Percentiles rank a stretch among this genome's conserved stretches.
Conservation (phyloP, 306 rosid species). For the Rosa multiflora region DNA sequence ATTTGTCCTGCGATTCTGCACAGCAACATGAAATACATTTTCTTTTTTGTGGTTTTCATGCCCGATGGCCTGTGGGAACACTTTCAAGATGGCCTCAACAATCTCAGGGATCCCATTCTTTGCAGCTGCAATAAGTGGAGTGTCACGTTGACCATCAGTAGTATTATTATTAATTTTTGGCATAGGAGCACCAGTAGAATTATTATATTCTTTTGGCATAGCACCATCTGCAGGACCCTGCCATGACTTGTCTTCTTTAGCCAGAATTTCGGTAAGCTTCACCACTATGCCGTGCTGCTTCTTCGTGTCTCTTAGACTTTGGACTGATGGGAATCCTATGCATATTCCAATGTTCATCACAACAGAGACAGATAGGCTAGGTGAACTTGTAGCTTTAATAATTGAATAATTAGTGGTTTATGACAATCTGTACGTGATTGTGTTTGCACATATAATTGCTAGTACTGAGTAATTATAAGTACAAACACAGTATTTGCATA, state of each 20-base stretch:
- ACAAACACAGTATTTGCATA: neutral
- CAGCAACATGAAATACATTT: slow-evolving; percentile 16
- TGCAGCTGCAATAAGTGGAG: slow-evolving; percentile 15
- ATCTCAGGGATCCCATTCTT: slow-evolving; percentile 20
- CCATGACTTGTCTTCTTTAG: slow-evolving; percentile 5
- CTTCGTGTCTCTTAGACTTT: neutral
- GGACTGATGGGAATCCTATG: neutral
- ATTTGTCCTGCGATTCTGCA: neutral
- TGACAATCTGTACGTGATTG: too few relatives aligned
- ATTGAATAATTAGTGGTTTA: too few relatives aligned
- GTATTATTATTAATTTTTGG: neutral
- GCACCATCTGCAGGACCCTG: neutral
- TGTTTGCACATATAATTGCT: too few relatives aligned
- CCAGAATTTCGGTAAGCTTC: neutral
- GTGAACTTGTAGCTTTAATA: too few relatives aligned
- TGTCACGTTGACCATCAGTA: neutral
- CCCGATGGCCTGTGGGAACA: slow-evolving; percentile 14
- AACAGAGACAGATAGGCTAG: neutral
- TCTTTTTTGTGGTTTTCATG: slow-evolving; percentile 5
- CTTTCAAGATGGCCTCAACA: neutral
- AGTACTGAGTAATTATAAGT: too few relatives aligned
- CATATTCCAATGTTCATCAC: neutral
- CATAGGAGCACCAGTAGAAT: too few relatives aligned
- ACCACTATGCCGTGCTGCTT: neutral
- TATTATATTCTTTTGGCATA: too few relatives aligned